Conservation (phyloP, 140 eudicot species). For the Oenanthe javanica region DNA sequence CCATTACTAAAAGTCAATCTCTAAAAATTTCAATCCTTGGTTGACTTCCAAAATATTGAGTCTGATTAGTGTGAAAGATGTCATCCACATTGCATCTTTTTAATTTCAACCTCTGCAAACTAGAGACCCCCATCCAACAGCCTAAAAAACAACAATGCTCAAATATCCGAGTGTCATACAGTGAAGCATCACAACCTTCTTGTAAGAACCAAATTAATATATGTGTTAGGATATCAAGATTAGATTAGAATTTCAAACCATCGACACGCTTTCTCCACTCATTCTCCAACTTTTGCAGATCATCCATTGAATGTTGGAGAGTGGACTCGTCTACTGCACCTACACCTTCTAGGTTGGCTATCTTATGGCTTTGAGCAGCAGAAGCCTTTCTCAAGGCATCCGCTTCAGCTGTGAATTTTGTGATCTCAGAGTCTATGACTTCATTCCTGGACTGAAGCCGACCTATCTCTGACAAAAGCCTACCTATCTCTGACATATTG, state of each 20-base stretch:
- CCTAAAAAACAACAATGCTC: not conserved
- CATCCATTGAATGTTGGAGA: not conserved
- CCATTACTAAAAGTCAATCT: not conserved
- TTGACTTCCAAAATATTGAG: not conserved
- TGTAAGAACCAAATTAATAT: not conserved
- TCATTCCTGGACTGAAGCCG: conserved; percentile 1
- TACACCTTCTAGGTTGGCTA: not conserved
- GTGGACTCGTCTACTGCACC: not conserved
- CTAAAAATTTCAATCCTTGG: not conserved
- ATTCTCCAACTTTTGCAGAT: not conserved
- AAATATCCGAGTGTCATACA: not conserved
- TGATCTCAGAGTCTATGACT: conserved; percentile 6
- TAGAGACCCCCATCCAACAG: not conserved
- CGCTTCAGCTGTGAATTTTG: not conserved
- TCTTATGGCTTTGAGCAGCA: not conserved
- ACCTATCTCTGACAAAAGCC: not conserved
- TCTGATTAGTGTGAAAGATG: not conserved
- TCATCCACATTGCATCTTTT: not conserved
- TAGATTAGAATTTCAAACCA: not conserved
- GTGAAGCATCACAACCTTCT: not conserved
- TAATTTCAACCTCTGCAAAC: not conserved
- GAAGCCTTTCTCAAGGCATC: not conserved
- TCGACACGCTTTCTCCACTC: conserved; percentile 1
- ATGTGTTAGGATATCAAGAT: not conserved
- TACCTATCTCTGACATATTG: not conserved